Conservation (phyloP, 805 yeast species). For the Maudiozyma turicensis region DNA sequence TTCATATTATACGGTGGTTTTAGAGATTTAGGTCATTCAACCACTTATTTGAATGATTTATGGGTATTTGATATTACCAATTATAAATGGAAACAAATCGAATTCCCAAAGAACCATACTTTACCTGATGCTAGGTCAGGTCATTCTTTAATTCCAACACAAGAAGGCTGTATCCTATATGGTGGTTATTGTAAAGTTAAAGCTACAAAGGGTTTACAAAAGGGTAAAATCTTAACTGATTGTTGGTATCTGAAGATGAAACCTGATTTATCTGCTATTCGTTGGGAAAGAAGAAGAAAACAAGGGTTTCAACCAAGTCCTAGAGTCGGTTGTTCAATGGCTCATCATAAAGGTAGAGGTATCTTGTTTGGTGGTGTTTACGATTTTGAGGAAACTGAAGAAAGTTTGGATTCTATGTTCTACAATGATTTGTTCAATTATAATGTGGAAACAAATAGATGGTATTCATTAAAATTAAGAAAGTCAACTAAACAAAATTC, state of each 20-base stretch:
- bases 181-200: slow-evolving; percentile 80
- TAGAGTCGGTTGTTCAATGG: slow-evolving; percentile 91
- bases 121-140: slow-evolving; percentile 91
- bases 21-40: slow-evolving; percentile 74
- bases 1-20: slow-evolving; percentile 86
- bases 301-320: slow-evolving; percentile 89
- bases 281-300: slow-evolving; percentile 86
- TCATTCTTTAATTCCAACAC: slow-evolving; percentile 69
- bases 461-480: slow-evolving; percentile 51
- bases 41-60: slow-evolving; percentile 74
- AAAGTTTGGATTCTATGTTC: slow-evolving; percentile 73
- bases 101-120: slow-evolving; percentile 70
- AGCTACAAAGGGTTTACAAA: slow-evolving; percentile 77
- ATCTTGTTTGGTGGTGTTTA: slow-evolving; percentile 91
- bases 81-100: slow-evolving; percentile 86
- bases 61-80: slow-evolving; percentile 90
- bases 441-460: slow-evolving; percentile 77
- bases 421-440: slow-evolving; percentile 74
- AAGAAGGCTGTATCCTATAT: slow-evolving; percentile 76
- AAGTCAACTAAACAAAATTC: slow-evolving; percentile 6
- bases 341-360: slow-evolving; percentile 75
- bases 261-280: slow-evolving; percentile 54
- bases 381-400: slow-evolving; percentile 93
- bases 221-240: slow-evolving; percentile 83
- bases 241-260: slow-evolving; percentile 85